These are phyloP conservation scores for Amoeboaphelidium occidentale DNA, from an alignment of 371 early-diverging fungal genomes.

Conservation along the genomic window DNA sequence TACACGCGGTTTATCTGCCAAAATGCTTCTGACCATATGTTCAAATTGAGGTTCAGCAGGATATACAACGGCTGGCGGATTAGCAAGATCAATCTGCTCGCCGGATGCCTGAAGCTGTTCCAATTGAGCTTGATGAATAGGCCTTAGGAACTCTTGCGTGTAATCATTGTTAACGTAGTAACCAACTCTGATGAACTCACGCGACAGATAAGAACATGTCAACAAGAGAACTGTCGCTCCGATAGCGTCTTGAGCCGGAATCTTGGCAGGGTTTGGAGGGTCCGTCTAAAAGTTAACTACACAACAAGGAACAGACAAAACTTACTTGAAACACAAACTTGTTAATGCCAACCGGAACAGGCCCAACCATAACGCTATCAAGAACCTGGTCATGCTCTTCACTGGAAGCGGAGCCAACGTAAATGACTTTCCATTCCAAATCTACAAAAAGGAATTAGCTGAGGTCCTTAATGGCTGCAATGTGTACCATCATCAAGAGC, in stretches of 20 bases:
- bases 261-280: conserved; percentile 2
- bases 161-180: conserved; percentile 90
- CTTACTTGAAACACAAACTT: conserved; percentile 70
- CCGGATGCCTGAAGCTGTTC: too few relatives aligned
- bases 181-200: conserved; percentile 84
- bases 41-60: conserved; percentile 32
- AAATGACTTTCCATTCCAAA: conserved; percentile 85
- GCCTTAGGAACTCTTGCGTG: conserved; percentile 35
- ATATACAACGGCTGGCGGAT: too few relatives aligned
- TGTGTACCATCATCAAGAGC: conserved; percentile 54
- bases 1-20: conserved; percentile 83
- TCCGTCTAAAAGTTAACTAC: neutral
- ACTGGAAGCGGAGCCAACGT: conserved; percentile 67
- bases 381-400: conserved; percentile 69
- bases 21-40: conserved; percentile 50
- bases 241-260: conserved; percentile 45
- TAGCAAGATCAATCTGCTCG: too few relatives aligned
- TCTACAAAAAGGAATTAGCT: conserved; percentile 23
- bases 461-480: too few relatives aligned
- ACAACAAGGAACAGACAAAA: neutral
- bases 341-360: conserved; percentile 84
- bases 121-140: too few relatives aligned
- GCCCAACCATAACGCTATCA: conserved; percentile 85
- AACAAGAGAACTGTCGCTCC: conserved; percentile 75
- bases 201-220: conserved; percentile 57